Base-by-base conservation (phyloP, 2,329 filamentous ascomycete species). In the Colletotrichum sansevieriae region DNA sequence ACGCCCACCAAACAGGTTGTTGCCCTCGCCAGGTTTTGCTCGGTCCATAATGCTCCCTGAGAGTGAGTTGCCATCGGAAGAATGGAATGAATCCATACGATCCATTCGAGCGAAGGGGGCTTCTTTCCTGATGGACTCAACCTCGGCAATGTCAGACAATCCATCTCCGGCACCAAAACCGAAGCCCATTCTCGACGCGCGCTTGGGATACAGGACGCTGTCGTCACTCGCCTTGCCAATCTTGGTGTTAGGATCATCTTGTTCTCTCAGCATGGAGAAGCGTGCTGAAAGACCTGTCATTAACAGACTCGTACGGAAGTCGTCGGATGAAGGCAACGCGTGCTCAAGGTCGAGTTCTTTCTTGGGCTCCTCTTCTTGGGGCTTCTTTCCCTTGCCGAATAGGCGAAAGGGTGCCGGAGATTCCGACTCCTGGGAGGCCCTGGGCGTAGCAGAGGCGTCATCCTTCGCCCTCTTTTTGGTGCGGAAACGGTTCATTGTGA, bases 241-340 rank as follows among this genome's bases (percentile, higher is more conserved):
- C 78, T 94, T 92, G 2, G 94, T 95, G 71, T 84, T 91, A 1
- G 95, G 95, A 75, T 98, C 94, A 77, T 98, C 95, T 78, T 98
- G 95, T 79, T 98, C 95, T 75, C 94, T 87, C 37, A 98, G 83
- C 95, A 98, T 98, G 73, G 95, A 98, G 79, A 99, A 99, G 7
- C 96, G 90, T 12, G 95, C 94, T 0, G 95, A 98, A 4, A 99
- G 86, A 47, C 95, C 95, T 0, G 94, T 95, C 95, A 99, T 97
- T 71, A 99, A 85, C 67, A 99, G 83, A 83, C 96, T 98, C 3
- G 96, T 99, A 65, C 96, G 90, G 79, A 99, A 98, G 76, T 98
- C 91, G 79, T 98, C 94, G 54, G 84, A 90, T 0, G 94, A 86
- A 1, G 96, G 96, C 2, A 99, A 83, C 1, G 90, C 95, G 12